Evolutionary conservation across 371 early-diverging fungal species (phyloP), one percentile per base, ranked within the genome.

Genomic region (Lichtheimia ramosa): DNA sequence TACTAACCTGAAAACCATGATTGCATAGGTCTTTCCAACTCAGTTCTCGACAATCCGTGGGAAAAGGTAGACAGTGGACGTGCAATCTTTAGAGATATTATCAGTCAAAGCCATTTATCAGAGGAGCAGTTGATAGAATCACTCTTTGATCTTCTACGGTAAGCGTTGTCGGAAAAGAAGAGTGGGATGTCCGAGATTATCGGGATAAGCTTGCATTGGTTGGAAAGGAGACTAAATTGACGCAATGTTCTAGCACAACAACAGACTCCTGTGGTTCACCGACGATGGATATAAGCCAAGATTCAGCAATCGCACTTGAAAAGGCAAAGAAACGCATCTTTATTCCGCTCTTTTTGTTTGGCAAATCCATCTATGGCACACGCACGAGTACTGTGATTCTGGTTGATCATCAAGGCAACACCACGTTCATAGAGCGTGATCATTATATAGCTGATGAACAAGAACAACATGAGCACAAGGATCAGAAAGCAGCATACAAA

Each of bases 361-460:
- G 59, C 48, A 16, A 49, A 2, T 24, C 51, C 0, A 18, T 56
- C 1, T 84, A 81, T 64, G 81, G 71, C 20, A 86, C 85, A n/a
- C 67, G 82, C 23, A 75, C 83, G 5, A 83, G 81, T 25, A 78
- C 85, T 0, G 62, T 86, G 15, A 70, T 83, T 0, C 55, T 86
- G 16, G 75, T 86, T 16, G 85, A 84, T 50, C 71, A 77, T 20
- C 62, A 77, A 12, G 71, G 69, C 18, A 49, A 66, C 24, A 72
- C 68, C 8, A 66, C 70, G 2, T 83, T 81, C 60, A 50, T 75
- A 12, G 83, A 83, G 49, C 62, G 77, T 20, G 66, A 70, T 42
- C 69, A 73, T 59, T 71, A 59, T 55, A 34, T 34, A 34, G 34
- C 34, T 34, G 34, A 34, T 34, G 34, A 34, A 8, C 34, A 34